Conservation (phyloP, 2,329 filamentous ascomycete species). For the Polytolypa hystricis region DNA sequence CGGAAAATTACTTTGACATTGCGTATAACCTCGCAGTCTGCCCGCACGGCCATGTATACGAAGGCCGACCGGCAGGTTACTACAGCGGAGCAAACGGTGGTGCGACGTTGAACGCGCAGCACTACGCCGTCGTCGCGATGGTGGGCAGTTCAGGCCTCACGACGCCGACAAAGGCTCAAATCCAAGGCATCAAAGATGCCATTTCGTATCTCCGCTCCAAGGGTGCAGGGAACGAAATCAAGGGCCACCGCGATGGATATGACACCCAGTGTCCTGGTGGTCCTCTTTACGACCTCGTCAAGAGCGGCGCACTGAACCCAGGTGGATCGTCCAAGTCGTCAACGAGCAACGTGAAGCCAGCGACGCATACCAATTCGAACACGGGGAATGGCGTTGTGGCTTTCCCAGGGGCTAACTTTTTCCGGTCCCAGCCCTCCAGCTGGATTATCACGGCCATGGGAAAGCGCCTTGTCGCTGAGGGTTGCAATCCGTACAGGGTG, state of each 20-base stretch:
- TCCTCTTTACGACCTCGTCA: slow-evolving; percentile 4
- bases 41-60: slow-evolving; percentile 7
- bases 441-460: slow-evolving; percentile 4
- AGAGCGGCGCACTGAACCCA: slow-evolving; percentile 5
- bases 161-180: background rate
- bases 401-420: slow-evolving; percentile 3
- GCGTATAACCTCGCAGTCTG: slow-evolving; percentile 7
- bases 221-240: slow-evolving; percentile 4
- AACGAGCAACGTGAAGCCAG: too few relatives aligned
- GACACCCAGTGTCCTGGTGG: slow-evolving; percentile 4
- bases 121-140: slow-evolving; percentile 4
- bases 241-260: slow-evolving; percentile 5
- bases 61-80: slow-evolving; percentile 1
- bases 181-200: slow-evolving; percentile 6
- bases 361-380: too few relatives aligned
- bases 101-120: background rate
- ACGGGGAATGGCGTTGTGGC: too few relatives aligned
- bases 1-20: slow-evolving; percentile 3
- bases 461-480: slow-evolving; percentile 4
- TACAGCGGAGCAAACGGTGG: slow-evolving; percentile 5
- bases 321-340: background rate
- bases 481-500: slow-evolving; percentile 3
- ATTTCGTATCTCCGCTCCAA: slow-evolving; percentile 4
- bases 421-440: slow-evolving; percentile 1
- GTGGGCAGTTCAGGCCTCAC: slow-evolving; percentile 1